Conservation (phyloP, 2,329 filamentous ascomycete species). For the Fusarium sulawesiense region DNA sequence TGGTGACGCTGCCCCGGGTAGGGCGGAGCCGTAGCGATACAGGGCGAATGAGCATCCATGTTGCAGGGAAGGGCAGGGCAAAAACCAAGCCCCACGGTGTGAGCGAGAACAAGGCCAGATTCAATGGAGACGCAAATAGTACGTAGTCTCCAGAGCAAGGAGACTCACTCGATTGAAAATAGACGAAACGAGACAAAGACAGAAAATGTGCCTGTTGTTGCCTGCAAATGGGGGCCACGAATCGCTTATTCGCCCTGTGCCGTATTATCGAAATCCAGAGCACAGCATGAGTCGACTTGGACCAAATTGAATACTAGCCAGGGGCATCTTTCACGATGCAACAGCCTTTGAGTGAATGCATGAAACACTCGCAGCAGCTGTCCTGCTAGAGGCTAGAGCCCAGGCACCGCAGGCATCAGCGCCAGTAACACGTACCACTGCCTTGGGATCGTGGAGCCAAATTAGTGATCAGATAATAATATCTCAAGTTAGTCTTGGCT, state of each 20-base stretch:
- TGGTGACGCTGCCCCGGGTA: slow-evolving; percentile 30
- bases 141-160: background rate
- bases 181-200: slow-evolving; percentile 22
- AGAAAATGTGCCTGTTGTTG: slow-evolving; percentile 23
- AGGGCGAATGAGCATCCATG: slow-evolving; percentile 32
- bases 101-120: slow-evolving; percentile 28
- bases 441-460: slow-evolving; percentile 32
- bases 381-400: slow-evolving; percentile 22
- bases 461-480: slow-evolving; percentile 24
- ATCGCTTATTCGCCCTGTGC: slow-evolving; percentile 14
- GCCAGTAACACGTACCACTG: slow-evolving; percentile 32
- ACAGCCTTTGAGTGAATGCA: slow-evolving; percentile 33
- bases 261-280: background rate
- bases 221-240: slow-evolving; percentile 36
- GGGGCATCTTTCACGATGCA: slow-evolving; percentile 34
- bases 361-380: slow-evolving; percentile 36
- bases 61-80: slow-evolving; percentile 33
- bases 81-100: slow-evolving; percentile 40
- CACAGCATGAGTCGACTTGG: slow-evolving; percentile 8
- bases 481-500: slow-evolving; percentile 12
- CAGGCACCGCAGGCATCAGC: slow-evolving; percentile 26
- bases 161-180: slow-evolving; percentile 25
- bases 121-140: background rate
- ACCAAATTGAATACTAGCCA: background rate
- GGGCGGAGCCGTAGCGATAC: slow-evolving; percentile 32